Percentiles rank a stretch among this genome's conserved stretches.
Conservation (phyloP, 108 stramenopile genomes). For the Nitzschia putrida region DNA sequence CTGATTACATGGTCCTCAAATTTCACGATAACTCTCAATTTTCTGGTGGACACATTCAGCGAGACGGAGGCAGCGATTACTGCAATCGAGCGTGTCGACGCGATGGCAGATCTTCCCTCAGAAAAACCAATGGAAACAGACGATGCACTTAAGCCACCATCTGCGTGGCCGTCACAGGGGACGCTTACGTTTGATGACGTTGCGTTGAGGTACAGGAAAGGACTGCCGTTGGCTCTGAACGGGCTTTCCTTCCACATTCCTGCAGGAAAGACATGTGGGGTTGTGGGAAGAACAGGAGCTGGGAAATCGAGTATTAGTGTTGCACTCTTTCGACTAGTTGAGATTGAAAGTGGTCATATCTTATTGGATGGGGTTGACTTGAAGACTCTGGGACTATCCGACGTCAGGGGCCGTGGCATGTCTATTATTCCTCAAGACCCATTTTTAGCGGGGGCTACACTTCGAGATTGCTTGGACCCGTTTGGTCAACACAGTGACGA, state of each 20-base stretch:
- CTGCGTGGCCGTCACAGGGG: constrained; percentile 68
- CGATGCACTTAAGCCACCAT: constrained; percentile 11
- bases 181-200: constrained; percentile 66
- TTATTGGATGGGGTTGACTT: constrained; percentile 84
- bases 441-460: constrained; percentile 88
- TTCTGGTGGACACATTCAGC: constrained; percentile 67
- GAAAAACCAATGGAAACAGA: constrained; percentile 56
- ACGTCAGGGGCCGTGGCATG: constrained; percentile 78
- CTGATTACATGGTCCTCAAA: constrained; percentile 76
- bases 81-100: constrained; percentile 74
- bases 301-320: constrained; percentile 64
- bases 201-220: constrained; percentile 69
- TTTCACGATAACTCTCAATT: constrained; percentile 80
- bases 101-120: constrained; percentile 68
- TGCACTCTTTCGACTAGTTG: constrained; percentile 83
- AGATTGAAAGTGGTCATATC: constrained; percentile 79
- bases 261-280: constrained; percentile 71
- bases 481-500: constrained; percentile 67
- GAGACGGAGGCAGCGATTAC: constrained; percentile 87
- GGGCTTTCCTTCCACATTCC: constrained; percentile 70
- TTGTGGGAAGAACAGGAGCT: constrained; percentile 80
- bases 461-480: constrained; percentile 93
- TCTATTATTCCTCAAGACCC: constrained; percentile 96
- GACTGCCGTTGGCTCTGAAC: constrained; percentile 72
- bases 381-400: constrained; percentile 65